Base-by-base conservation (phyloP, 805 yeast species). In the Hanseniaspora mollemarum region DNA sequence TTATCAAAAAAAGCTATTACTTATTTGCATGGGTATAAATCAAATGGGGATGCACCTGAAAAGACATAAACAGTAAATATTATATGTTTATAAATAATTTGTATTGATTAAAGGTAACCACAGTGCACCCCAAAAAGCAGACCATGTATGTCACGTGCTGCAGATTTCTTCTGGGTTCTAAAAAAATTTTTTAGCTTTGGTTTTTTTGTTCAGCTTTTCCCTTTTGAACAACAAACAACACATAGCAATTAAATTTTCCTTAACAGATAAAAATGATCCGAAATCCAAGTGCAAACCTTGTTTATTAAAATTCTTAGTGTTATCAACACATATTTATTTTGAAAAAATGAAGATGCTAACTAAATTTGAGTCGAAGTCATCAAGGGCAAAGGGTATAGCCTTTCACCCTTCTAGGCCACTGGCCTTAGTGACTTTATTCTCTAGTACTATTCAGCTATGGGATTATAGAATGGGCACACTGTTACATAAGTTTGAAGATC, bases 361-460 rank as follows among this genome's bases (percentile, higher is more conserved):
- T 36, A 80, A 80, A 81, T 90, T 90, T 68, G 96, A 94, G 71
- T 88, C 97, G 63, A 87, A 92, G 76, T 87, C 96, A 56, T 85
- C 96, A 54, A 76, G 97, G 75, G 95, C 97, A 54, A 87, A 92
- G 70, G 94, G 96, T 57, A 85, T 92, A 63, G 96, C 98, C 53
- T 87, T 92, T 70, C 96, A 94, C 69, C 96, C 97, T 49, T 61
- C 59, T 43, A 75, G 92, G 66, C 96, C 98, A 54, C 92, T 96
- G 96, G 86, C 87, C 54, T 74, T 92, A 59, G 97, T 88, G 31
- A 87, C 97, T 7, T 74, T 94, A 54, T 92, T 90, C 67, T 85
- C 96, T 25, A 87, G 96, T n/a, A 87, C 96, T n/a, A 90, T 92
- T 65, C 98, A 94, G 67, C 74, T 92, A 56, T 92, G 99, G 99